Conservation (phyloP, 495 filamentous ascomycete species). For the Lophiotrema nucula region DNA sequence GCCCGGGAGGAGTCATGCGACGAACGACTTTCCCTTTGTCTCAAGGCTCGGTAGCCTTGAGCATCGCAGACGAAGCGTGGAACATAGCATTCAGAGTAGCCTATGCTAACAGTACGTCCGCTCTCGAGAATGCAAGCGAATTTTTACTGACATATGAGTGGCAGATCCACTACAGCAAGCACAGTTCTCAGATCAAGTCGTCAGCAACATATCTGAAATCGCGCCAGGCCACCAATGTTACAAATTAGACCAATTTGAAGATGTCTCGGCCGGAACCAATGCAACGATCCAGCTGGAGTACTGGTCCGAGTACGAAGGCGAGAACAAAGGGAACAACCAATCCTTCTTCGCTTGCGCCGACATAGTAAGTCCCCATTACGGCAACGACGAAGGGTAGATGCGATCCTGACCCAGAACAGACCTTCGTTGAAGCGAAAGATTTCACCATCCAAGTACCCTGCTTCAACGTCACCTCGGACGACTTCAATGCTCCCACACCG, state of each 20-base stretch:
- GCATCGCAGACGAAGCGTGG: slow-evolving; percentile 49
- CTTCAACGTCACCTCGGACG: slow-evolving; percentile 50
- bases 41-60: slow-evolving; percentile 42
- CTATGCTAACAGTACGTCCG: slow-evolving; percentile 45
- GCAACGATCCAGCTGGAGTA: slow-evolving; percentile 56
- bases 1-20: neutral
- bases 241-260: slow-evolving; percentile 45
- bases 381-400: no score
- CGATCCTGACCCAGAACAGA: no score
- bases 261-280: slow-evolving; percentile 45
- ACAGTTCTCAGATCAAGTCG: slow-evolving; percentile 46
- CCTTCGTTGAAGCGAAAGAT: slow-evolving; percentile 42
- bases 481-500: slow-evolving; percentile 19
- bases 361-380: slow-evolving; percentile 31
- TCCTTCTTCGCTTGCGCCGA: slow-evolving; percentile 56
- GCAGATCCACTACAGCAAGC: slow-evolving; percentile 21
- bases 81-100: slow-evolving; percentile 50
- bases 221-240: slow-evolving; percentile 54
- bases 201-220: slow-evolving; percentile 44
- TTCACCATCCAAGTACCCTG: slow-evolving; percentile 48
- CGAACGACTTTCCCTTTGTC: slow-evolving; percentile 18
- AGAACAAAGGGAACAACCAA: slow-evolving; percentile 41
- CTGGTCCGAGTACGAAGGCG: slow-evolving; percentile 46
- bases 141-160: neutral
- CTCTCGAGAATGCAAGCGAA: neutral